phyloP scores from a whole-genome alignment of 345 rosid genomes.

The Ceriops decandra region DNA sequence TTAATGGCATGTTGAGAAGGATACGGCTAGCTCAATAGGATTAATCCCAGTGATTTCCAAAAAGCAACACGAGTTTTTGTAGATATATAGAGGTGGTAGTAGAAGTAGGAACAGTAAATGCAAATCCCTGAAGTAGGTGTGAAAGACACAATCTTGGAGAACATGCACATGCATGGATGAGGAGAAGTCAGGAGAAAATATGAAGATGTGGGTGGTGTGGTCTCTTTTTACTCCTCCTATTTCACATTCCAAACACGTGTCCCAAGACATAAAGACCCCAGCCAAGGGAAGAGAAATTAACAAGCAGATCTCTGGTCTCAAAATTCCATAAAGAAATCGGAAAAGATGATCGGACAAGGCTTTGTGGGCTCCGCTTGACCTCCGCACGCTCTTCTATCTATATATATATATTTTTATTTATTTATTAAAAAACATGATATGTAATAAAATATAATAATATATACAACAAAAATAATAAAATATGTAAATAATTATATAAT shows the following conservation, averaged over 20 bases:
- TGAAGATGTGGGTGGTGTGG: constrained; percentile 39
- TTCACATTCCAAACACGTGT: constrained; percentile 28
- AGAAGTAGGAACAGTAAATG: constrained; percentile 46
- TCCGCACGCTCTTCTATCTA: too few relatives aligned
- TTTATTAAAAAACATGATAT: too few relatives aligned
- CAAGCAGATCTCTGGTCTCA: constrained; percentile 17
- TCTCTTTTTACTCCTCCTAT: constrained; percentile 30
- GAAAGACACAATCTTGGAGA: constrained; percentile 26
- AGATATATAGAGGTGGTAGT: neutral
- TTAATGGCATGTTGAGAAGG: constrained; percentile 29
- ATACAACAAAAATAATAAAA: too few relatives aligned
- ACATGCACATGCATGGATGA: constrained; percentile 59
- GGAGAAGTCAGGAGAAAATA: constrained; percentile 19
- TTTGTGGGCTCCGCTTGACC: too few relatives aligned
- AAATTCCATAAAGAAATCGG: neutral
- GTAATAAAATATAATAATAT: too few relatives aligned
- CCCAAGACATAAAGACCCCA: constrained; percentile 21
- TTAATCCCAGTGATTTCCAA: neutral
- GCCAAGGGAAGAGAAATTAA: constrained; percentile 25
- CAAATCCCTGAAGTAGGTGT: constrained; percentile 17
- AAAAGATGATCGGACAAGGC: too few relatives aligned
- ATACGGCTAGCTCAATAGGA: neutral
- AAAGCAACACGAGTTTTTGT: neutral
- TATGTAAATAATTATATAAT: too few relatives aligned
- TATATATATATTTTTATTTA: too few relatives aligned